phyloP scores from a whole-genome alignment of 192 early-diverging fungal species.

The Chytriomyces sp. region DNA sequence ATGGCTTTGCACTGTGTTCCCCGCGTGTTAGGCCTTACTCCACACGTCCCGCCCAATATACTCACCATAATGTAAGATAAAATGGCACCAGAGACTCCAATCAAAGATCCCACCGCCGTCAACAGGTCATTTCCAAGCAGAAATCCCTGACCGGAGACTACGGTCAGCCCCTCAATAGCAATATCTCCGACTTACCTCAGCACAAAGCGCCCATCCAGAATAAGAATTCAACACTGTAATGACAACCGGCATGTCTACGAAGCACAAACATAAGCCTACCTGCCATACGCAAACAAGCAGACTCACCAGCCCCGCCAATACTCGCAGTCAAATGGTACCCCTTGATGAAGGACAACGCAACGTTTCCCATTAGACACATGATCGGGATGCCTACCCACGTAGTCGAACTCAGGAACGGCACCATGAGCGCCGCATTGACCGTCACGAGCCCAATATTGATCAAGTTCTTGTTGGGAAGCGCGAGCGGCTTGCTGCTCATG shows the following conservation, averaged over 20 bases:
- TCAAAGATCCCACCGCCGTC: conserved; percentile 38
- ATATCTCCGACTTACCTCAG: conserved; percentile 22
- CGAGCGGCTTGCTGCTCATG: conserved; percentile 29
- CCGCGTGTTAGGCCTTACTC: too few relatives aligned
- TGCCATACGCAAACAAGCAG: background rate
- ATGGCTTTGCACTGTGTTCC: conserved; percentile 47
- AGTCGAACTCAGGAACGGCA: conserved; percentile 17
- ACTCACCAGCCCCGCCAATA: conserved; percentile 36
- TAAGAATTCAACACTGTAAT: conserved; percentile 45
- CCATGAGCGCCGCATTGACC: conserved; percentile 29
- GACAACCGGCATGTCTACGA: conserved; percentile 43
- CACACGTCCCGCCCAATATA: too few relatives aligned
- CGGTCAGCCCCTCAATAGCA: conserved; percentile 1
- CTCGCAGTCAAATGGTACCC: conserved; percentile 43
- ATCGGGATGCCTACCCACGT: conserved; percentile 31
- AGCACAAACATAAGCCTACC: background rate
- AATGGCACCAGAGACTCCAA: conserved; percentile 43
- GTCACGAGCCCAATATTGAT: conserved; percentile 33
- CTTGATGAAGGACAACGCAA: conserved; percentile 32
- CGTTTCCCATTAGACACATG: conserved; percentile 31
- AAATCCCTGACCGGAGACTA: too few relatives aligned
- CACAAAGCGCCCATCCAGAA: conserved; percentile 46
- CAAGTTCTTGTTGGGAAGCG: conserved; percentile 39
- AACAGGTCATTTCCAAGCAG: conserved; percentile 41
- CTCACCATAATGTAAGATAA: conserved; percentile 42